Evolutionary conservation across 208 protist species (phyloP).

Genomic region (Trypanosoma mega): DNA sequence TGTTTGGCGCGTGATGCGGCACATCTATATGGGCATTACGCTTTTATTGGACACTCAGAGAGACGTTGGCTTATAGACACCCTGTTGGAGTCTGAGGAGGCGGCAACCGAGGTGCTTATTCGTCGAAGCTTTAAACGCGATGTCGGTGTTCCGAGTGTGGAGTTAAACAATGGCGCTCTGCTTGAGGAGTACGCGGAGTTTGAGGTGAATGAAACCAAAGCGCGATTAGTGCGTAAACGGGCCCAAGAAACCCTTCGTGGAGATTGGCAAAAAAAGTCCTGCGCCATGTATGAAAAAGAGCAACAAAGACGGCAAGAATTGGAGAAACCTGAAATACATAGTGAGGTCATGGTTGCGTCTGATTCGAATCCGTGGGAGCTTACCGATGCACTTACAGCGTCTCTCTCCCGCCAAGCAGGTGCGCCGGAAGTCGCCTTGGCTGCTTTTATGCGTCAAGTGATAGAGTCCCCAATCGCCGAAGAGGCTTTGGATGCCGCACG

Average conservation of each 20-base stretch:
- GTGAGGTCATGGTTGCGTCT: too few relatives aligned
- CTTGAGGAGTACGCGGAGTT: conserved; percentile 54
- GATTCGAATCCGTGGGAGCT: neutral
- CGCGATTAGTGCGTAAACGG: conserved; percentile 30
- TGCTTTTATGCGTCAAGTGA: conserved; percentile 27
- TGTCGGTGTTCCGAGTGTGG: conserved; percentile 36
- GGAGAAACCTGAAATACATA: neutral
- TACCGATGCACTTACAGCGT: neutral
- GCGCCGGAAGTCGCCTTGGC: conserved; percentile 25
- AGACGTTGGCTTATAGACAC: conserved; percentile 52
- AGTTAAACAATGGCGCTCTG: conserved; percentile 19
- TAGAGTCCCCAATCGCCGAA: conserved; percentile 27
- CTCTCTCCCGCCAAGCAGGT: neutral
- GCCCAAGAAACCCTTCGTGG: conserved; percentile 27
- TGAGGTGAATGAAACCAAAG: conserved; percentile 68
- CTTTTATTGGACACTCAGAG: conserved; percentile 43
- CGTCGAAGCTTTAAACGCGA: conserved; percentile 76
- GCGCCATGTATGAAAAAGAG: conserved; percentile 19
- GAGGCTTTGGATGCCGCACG: conserved; percentile 39
- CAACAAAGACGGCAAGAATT: neutral
- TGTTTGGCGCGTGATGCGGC: conserved; percentile 37
- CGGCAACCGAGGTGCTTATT: conserved; percentile 40
- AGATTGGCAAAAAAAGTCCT: conserved; percentile 7
- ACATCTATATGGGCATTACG: conserved; percentile 49
- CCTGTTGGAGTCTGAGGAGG: conserved; percentile 16